Conservation (phyloP, 2,329 filamentous ascomycete genomes). For the Thyridium curvatum region DNA sequence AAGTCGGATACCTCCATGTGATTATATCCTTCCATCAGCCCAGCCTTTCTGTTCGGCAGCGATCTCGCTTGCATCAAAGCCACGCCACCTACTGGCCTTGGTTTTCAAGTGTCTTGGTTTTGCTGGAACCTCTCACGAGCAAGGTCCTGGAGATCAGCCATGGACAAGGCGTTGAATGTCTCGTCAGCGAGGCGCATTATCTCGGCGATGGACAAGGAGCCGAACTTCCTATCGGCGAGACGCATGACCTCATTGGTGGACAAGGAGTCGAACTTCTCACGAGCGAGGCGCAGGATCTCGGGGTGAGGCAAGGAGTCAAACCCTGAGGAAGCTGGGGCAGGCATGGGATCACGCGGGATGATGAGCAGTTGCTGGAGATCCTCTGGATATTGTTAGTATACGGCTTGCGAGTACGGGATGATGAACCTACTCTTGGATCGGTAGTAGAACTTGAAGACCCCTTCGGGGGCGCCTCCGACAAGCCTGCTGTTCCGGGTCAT, state of each 20-base stretch:
- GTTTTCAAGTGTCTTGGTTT: too few species aligned
- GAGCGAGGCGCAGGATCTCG: conserved; percentile 19
- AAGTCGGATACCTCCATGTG: too few species aligned
- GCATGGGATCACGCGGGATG: conserved; percentile 17
- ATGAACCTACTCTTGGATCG: conserved; percentile 17
- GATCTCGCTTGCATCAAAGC: too few species aligned
- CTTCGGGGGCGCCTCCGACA: conserved; percentile 1
- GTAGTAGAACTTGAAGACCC: conserved; percentile 22
- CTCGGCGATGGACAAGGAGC: conserved; percentile 15
- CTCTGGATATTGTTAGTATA: conserved; percentile 9
- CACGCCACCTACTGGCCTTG: too few species aligned
- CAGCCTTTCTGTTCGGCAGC: too few species aligned
- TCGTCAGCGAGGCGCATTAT: conserved; percentile 20
- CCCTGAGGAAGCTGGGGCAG: conserved; percentile 9
- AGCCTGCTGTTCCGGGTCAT: too few species aligned
- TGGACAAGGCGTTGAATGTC: conserved; percentile 14
- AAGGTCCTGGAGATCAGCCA: too few species aligned
- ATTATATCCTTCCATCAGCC: too few species aligned
- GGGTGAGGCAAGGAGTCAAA: conserved; percentile 13
- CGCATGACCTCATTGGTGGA: conserved; percentile 16
- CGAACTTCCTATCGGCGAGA: conserved; percentile 16
- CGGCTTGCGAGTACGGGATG: neutral
- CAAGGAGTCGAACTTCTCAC: conserved; percentile 11
- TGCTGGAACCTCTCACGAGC: too few species aligned
- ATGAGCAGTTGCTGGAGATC: conserved; percentile 22